phyloP scores from a whole-genome alignment of 495 filamentous ascomycete genomes.

The Hypoxylon trugodes region DNA sequence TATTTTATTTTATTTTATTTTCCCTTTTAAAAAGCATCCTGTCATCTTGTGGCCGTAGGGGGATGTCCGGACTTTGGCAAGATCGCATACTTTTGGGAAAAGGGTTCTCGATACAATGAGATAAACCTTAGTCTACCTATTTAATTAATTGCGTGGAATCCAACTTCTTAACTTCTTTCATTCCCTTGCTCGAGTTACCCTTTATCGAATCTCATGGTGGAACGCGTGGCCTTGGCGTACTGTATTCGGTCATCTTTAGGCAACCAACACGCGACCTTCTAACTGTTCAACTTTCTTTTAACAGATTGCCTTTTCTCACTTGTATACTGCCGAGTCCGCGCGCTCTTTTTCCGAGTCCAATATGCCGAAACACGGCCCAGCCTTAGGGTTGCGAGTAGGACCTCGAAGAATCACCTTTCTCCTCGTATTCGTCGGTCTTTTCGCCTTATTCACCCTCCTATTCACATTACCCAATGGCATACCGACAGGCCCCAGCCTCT shows the following conservation, averaged over 20 bases:
- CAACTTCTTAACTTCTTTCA: conserved; percentile 13
- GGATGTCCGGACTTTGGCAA: conserved; percentile 31
- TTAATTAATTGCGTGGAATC: conserved; percentile 19
- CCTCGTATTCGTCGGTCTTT: conserved; percentile 51
- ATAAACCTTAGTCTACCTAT: conserved; percentile 21
- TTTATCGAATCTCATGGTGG: conserved; percentile 3
- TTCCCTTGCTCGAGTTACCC: conserved; percentile 22
- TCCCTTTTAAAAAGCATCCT: conserved; percentile 2
- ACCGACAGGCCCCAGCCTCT: conserved; percentile 48
- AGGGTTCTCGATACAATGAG: conserved; percentile 19
- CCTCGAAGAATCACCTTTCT: conserved; percentile 57
- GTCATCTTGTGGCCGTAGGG: conserved; percentile 1
- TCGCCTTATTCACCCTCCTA: conserved; percentile 57
- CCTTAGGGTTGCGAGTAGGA: conserved; percentile 55
- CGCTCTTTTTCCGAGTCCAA: conserved; percentile 8
- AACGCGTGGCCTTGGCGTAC: conserved; percentile 15
- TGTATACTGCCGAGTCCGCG: neutral
- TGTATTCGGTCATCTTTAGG: neutral
- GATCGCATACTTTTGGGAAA: conserved; percentile 11
- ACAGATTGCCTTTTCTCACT: conserved; percentile 14
- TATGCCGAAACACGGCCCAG: conserved; percentile 62
- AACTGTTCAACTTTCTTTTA: conserved; percentile 5
- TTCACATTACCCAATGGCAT: conserved; percentile 57
- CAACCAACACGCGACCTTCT: neutral
- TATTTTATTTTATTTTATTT: no score